A percentile compares a stretch with the other conserved stretches of the same genome.
phyloP scores from a whole-genome alignment of 352 stramenopile species.

The Pythium rhizo-oryzae region DNA sequence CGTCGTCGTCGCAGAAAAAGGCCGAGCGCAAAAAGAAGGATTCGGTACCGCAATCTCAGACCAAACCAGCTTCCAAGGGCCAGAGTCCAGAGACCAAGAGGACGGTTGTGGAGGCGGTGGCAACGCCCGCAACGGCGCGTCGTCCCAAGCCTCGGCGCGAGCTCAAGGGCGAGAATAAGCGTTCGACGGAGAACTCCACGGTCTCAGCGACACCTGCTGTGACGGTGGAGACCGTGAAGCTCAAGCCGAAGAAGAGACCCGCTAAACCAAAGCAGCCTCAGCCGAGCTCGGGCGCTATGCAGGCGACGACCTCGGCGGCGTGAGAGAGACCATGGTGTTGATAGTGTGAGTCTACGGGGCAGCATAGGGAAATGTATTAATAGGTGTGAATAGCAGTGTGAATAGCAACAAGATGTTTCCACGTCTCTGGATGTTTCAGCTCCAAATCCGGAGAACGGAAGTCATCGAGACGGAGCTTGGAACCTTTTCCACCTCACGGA shows the following conservation, averaged over 20 bases:
- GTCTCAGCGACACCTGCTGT: too few species aligned
- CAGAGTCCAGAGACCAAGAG: conserved; percentile 25
- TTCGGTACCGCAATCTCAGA: background rate
- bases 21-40: background rate
- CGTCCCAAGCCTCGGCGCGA: conserved; percentile 3
- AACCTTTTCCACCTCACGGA: too few species aligned
- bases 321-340: background rate
- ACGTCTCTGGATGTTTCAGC: too few species aligned
- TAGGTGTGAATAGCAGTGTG: background rate
- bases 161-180: background rate
- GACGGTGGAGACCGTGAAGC: background rate
- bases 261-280: conserved; percentile 1
- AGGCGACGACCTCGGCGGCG: conserved; percentile 4
- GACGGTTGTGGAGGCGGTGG: background rate
- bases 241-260: conserved; percentile 16
- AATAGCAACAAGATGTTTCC: too few species aligned
- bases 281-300: background rate
- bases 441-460: too few species aligned
- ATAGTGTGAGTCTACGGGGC: background rate
- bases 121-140: background rate
- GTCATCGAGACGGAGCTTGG: too few species aligned
- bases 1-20: background rate
- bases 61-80: conserved; percentile 14
- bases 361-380: background rate
- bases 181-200: background rate